A percentile compares a stretch with the other conserved stretches of the same genome.
These are phyloP conservation scores for Fraxinus floribunda DNA, from an alignment of 305 asterid species.

Conservation along the genomic window DNA sequence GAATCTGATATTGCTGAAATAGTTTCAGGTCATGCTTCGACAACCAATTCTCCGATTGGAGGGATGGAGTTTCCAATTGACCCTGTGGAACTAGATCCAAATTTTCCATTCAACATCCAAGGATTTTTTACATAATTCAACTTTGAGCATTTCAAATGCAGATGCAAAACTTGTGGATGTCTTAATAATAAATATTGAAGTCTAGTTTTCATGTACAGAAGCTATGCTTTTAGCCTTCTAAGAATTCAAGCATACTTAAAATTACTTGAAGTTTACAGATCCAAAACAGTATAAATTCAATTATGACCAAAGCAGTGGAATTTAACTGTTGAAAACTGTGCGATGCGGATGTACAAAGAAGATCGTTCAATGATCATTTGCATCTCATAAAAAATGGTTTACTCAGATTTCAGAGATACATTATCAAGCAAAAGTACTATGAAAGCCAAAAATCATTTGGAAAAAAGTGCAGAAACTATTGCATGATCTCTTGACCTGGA, in stretches of 20 bases:
- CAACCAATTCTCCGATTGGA: constrained; percentile 69
- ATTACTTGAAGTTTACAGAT: not conserved
- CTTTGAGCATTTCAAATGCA: not conserved
- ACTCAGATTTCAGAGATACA: not conserved
- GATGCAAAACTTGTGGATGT: not conserved
- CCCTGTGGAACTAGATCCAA: constrained; percentile 48
- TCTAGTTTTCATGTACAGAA: not conserved
- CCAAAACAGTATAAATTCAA: not conserved
- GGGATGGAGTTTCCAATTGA: constrained; percentile 58
- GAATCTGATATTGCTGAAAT: constrained; percentile 55
- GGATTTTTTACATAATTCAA: constrained; percentile 48
- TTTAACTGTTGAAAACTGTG: not conserved
- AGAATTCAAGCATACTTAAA: not conserved
- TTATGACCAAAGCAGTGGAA: not conserved
- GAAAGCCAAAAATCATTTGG: not conserved
- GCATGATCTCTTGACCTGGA: not conserved
- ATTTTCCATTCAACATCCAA: constrained; percentile 50
- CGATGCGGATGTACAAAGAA: not conserved
- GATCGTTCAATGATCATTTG: constrained; percentile 1
- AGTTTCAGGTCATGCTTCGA: constrained; percentile 61
- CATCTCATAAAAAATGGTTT: not conserved
- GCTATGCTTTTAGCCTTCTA: not conserved
- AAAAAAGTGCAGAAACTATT: not conserved
- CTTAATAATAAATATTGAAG: not conserved
- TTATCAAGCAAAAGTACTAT: too few relatives aligned